Conservation (phyloP, 768 basidiomycete species). For the Tylopilus plumbeoviolaceoides region DNA sequence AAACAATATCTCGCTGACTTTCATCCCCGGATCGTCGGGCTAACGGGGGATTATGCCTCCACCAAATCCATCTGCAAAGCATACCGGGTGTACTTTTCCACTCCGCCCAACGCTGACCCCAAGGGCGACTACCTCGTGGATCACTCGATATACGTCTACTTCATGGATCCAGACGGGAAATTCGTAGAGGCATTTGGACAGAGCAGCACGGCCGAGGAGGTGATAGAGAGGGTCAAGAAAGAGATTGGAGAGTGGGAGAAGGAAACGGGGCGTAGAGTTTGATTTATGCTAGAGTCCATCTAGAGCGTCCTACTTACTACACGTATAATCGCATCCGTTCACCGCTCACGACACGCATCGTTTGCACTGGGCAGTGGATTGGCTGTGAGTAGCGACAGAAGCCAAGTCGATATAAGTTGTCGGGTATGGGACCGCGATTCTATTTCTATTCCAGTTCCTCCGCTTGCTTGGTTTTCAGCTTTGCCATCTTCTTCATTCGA, state of each 20-base stretch:
- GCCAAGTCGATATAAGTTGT: slow-evolving; percentile 10
- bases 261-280: slow-evolving; percentile 32
- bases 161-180: slow-evolving; percentile 92
- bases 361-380: background rate
- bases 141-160: slow-evolving; percentile 94
- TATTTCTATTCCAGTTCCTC: slow-evolving; percentile 38
- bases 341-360: slow-evolving; percentile 10
- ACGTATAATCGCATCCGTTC: slow-evolving; percentile 15
- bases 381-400: background rate
- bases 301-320: background rate
- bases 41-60: slow-evolving; percentile 80
- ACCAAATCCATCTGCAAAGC: slow-evolving; percentile 90
- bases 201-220: slow-evolving; percentile 62
- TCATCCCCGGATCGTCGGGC: slow-evolving; percentile 84
- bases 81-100: slow-evolving; percentile 98
- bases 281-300: background rate
- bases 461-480: slow-evolving; percentile 53
- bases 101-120: slow-evolving; percentile 81
- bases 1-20: slow-evolving; percentile 76
- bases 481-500: slow-evolving; percentile 81
- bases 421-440: slow-evolving; percentile 17
- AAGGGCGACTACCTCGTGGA: slow-evolving; percentile 97
- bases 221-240: slow-evolving; percentile 57
- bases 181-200: slow-evolving; percentile 98
- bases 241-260: slow-evolving; percentile 43